Base-by-base conservation (phyloP, 441 rosid species). In the Rhodomyrtus psidioides region DNA sequence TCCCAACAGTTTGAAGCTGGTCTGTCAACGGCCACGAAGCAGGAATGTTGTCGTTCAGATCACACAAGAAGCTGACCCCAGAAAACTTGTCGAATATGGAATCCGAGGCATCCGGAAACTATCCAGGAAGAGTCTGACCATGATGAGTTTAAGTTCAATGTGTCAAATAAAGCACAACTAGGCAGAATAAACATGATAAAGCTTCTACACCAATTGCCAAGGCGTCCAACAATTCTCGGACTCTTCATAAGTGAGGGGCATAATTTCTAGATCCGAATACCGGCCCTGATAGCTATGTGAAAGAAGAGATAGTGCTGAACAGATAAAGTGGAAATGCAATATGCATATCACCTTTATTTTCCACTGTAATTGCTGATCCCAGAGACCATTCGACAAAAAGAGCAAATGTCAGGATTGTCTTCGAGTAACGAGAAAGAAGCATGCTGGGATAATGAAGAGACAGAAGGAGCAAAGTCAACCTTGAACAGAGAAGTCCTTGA, bases 401-500 rank as follows among this genome's bases (percentile, higher is more conserved):
- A 83, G 39, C 51, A 83, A 34, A 54, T 23, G 82, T 91, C 84
- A 92, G 90, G 76, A 84, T 42, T 83, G 81, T 62, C 83, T 42
- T 53, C 57, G 28, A 42, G 51, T 27, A n/a, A 60, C 10, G 17
- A 62, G 46, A 62, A 19, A 62, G 46, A 62, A 62, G 44, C 46
- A 19, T 30, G 76, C 76, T 62, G 44, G 44, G 24, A 62, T 30
- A 62, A 62, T 62, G 24, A 83, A 85, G 15, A 17, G 75, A 55
- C 27, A 30, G 44, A 54, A 24, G 84, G 54, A 65, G 85, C 28
- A 86, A 85, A 59, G 83, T 85, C 58, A 85, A 97, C 99, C 98
- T 94, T 97, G 99, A 87, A 97, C 95, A 14, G 98, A 95, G 93
- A 96, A 95, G 93, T 97, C 98, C 91, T 96, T 94, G 84, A 97